Base-by-base conservation (phyloP, 2,329 filamentous ascomycete genomes). In the Alternaria arbusti region DNA sequence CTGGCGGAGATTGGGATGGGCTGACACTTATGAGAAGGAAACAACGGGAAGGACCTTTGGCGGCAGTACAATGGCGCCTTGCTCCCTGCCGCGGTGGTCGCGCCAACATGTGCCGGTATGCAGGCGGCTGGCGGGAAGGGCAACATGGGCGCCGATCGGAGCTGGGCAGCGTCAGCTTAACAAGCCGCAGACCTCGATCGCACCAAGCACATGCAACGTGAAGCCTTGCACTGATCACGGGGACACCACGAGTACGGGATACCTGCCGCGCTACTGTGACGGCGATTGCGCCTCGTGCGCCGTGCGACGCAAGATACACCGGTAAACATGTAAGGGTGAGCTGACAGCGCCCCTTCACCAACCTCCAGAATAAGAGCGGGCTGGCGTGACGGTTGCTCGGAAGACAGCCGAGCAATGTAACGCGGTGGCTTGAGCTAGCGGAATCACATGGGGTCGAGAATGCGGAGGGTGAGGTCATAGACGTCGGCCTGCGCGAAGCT, bases 401-500 rank as follows among this genome's bases (percentile, higher is more conserved):
- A 54, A 58, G 59, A 6, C 59, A 52, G 28, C 57, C 57, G 54
- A 51, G 20, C 32, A 55, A 47, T 55, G 60, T 50, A 54, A 59
- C 56, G 46, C 49, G 45, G 60, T 59, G 60, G 60, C 60, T 54
- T 54, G 43, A 13, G 26, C 55, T 59, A 59, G 47, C 20, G 13
- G 20, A 17, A 54, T 54, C 47, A 54, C 47, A 45, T 45, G 49
- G 52, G 43, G 13, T 17, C 40, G 23, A 47, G 23, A 44, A 46
- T 20, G 25, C 20, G 23, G 40, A 32, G 49, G 47, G 32, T 59
- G 56, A 63, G 56, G 60, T 63, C 60, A 63, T 63, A 28, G 56
- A 45, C 44, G 25, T 54, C 59, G 59, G 59, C 32, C 58, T 40
- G 25, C 47, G 60, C 60, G 60, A 63, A 32, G 60, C 40, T 36